Base-by-base conservation (phyloP, 2,329 filamentous ascomycete species). In the Blastomyces percursus region DNA sequence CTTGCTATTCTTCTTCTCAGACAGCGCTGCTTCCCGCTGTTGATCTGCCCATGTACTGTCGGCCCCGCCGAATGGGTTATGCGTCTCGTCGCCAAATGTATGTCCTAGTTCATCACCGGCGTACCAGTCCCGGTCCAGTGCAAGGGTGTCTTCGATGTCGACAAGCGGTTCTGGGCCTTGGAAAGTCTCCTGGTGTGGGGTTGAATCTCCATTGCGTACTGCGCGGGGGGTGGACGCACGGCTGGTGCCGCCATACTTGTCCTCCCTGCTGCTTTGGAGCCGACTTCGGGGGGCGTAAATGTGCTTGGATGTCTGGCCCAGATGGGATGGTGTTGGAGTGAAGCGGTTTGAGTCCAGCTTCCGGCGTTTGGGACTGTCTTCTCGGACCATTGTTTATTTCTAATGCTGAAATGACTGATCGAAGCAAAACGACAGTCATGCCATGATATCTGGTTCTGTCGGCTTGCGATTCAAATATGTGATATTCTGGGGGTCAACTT, bases 41-140 rank as follows among this genome's bases (percentile, higher is more conserved):
- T 90, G 86, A 65, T 91, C 91, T 75, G 87, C 87, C 73, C 87
- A 86, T 24, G 87, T 83, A 66, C 84, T 82, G 62, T 86, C 89
- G 64, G 87, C 87, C 0, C 86, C 86, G 11, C 89, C 90, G 71
- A 96, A 96, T 0, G 91, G 92, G 71, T 96, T 95, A 75, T 96
- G 91, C n/a, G 86, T 82, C 66, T 96, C 92, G 71, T 96, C 92
- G 67, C 91, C 92, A 70, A 96, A 90, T 0, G 87, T 88, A 71
- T 95, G 89, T 32, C 87, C 89, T 63, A 87, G 86, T 72, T 96
- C 91, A 71, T 95, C 91, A 57, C 89, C 90, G 27, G 85, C 86
- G 70, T 96, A 96, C 92, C 92, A 96, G 75, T 96, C 92, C 65
- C 92, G 85, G 72, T 96, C 92, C 61, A 96, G 80, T 11, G 86